Base-by-base conservation (phyloP, 2,329 filamentous ascomycete genomes). In the Chalaropsis thielavioides region DNA sequence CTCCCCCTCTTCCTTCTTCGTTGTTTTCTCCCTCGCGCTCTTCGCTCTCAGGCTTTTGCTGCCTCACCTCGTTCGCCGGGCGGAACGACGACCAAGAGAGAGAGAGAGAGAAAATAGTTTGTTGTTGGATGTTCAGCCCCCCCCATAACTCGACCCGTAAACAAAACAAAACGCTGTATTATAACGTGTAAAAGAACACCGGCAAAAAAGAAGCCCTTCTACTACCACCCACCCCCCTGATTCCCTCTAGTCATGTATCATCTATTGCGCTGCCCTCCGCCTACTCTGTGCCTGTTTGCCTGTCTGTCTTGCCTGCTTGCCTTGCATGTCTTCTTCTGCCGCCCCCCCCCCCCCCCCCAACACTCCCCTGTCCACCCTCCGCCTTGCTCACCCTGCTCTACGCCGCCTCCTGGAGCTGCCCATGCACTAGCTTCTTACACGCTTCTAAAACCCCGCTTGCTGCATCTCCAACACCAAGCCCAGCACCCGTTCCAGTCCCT, bases 381-480 rank as follows among this genome's bases (percentile, higher is more conserved):
- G 38, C 22, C 59, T 24, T 43, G 19, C 59, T 44, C 38, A 61
- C 41, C 51, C 31, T n/a, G 24, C 51, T 31, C 24, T 35, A 27
- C 24, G 19, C 17, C 27, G 22, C 60, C 17, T 13, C 49, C 10
- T 17, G 35, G 7, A 54, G 7, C 49, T 58, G n/a, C 8, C 17
- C 49, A 27, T 19, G 62, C 27, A 64, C 62, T 17, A 64, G 22
- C 2, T 56, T 56, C 51, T 35, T 56, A 15, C 62, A 64, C 62
- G 54, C 62, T 22, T 64, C 51, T 17, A 64, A 46, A 17, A 64
- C 43, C 11, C 60, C 44, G 13, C 60, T n/a, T 35, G 43, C 43
- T 10, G 4, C 41, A 24, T 19, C 24, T 19, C 44, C 43, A 19
- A 54, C 35, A 51, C 46, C 46, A 19, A 51, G 46, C 46, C 19